Evolutionary conservation across 805 yeast genomes (phyloP), one percentile per base, ranked within the genome.

Genomic region (Metschnikowia lachancei): DNA sequence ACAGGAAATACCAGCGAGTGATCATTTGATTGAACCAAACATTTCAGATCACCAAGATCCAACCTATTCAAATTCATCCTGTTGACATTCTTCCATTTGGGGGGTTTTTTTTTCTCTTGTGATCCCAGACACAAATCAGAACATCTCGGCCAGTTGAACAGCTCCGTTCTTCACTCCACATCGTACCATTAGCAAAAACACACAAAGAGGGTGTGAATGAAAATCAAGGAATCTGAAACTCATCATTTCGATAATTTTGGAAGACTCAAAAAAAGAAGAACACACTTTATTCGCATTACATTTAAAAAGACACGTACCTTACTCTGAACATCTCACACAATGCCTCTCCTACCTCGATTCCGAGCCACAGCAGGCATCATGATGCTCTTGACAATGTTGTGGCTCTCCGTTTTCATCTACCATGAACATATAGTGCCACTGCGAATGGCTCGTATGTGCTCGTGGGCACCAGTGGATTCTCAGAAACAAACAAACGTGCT

Each of bases 361-460:
- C 58, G 69, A 39, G 58, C 63, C 46, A 55, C 57, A 18, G 60
- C 63, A 46, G 67, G 64, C 30, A 46, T 68, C 14, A 43, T 65
- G 41, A 48, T 57, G 16, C 43, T 59, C 5, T 52, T 67, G 18
- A 38, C 60, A 13, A 7, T 52, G 17, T 36, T 51, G 16, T 70
- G 75, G 74, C 41, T 62, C n/a, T 45, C 55, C 2, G 49, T 63
- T 8, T 69, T 71, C 48, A 31, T 59, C 11, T 53, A 60, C 41
- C 67, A 67, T 47, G 76, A 71, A 49, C 58, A 67, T 43, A 40
- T 61, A 11, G 50, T 61, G 19, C 74, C 76, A 2, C 36, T 46
- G 17, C 45, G 39, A 16, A 39, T 56, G 1, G 72, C 71, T 4
- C 43, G 49, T 19, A 45, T 47, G 12, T 71, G 76, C 46, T 43